Evolutionary conservation across 73 alveolate species (phyloP), one percentile per base, ranked within the genome.

Genomic region (Urostyla sp.): DNA sequence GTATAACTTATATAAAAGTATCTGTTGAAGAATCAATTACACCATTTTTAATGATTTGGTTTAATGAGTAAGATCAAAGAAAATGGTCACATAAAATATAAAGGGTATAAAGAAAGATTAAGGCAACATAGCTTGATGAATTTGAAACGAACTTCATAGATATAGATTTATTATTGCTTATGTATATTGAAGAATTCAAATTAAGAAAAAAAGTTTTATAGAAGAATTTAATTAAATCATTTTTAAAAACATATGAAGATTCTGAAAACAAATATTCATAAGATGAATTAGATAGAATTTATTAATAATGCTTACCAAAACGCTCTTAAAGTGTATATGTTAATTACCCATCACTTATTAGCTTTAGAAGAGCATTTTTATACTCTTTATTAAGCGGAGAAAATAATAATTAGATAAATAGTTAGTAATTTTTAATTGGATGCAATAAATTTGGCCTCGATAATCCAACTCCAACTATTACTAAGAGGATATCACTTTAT

Each of bases 401-500:
- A 26, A 85, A 85, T 43, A 28, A 74, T 10, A 52, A 58, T 40
- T 80, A 85, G 16, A 61, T 85, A 11, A 74, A 53, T 16, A 76
- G 66, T 63, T 31, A 51, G 20, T 74, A 59, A 18, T 85, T 85
- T 79, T 37, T 85, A 8, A 78, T 67, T 7, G 93, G 89, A 21
- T 75, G 63, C 50, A 55, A 72, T 34, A 43, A 81, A 53, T 85
- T 85, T 60, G 93, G 93, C 4, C 23, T 85, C 15, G 93, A 85
- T 32, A 59, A 63, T 18, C 93, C 93, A 3, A 50, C 51, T 67
- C 93, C 93, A 0, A 45, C 52, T 38, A 56, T 85, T 15, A 31
- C 85, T 7, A 75, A 85, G 60, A 24, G 82, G 0, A 67, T 85
- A 11, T 35, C 73, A 27, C 57, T 75, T 36, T 85, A 61, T 51